A percentile compares a stretch with the other conserved stretches of the same genome.
These are phyloP conservation scores for Arthrobotrys iridis DNA, from an alignment of 2,329 filamentous ascomycete species.

Conservation along the genomic window DNA sequence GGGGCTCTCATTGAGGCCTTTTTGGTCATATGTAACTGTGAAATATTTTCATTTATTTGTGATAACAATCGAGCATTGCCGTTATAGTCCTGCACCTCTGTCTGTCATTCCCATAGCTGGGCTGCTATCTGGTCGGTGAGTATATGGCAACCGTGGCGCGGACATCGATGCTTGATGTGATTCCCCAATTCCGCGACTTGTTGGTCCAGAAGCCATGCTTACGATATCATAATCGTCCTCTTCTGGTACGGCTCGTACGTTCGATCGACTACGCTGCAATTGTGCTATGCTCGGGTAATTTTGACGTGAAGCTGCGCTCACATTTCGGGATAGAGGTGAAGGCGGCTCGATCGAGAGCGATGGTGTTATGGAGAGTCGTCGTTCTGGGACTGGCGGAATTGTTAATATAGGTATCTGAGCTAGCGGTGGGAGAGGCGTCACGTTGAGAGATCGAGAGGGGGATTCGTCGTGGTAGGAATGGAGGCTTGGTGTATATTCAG, in stretches of 20 bases:
- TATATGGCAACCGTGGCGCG: constrained; percentile 43
- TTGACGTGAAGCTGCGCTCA: constrained; percentile 35
- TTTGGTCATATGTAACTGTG: not conserved
- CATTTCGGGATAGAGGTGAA: constrained; percentile 48
- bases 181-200: constrained; percentile 12
- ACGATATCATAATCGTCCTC: constrained; percentile 44
- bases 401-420: constrained; percentile 4
- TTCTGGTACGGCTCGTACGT: constrained; percentile 20
- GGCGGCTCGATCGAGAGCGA: constrained; percentile 30
- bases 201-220: constrained; percentile 39
- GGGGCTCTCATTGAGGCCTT: no score
- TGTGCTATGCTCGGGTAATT: constrained; percentile 40
- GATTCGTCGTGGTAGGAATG: constrained; percentile 45
- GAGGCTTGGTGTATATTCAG: constrained; percentile 39
- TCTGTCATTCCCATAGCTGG: not conserved
- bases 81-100: constrained; percentile 27
- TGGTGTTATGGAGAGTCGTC: constrained; percentile 24
- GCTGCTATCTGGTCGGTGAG: constrained; percentile 5
- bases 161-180: constrained; percentile 30
- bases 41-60: not conserved
- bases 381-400: constrained; percentile 15
- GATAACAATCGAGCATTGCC: not conserved
- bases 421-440: constrained; percentile 31
- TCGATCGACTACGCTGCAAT: constrained; percentile 19
- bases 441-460: constrained; percentile 27